Conservation (phyloP, 495 filamentous ascomycete genomes). For the Penicillium longicatenatum region DNA sequence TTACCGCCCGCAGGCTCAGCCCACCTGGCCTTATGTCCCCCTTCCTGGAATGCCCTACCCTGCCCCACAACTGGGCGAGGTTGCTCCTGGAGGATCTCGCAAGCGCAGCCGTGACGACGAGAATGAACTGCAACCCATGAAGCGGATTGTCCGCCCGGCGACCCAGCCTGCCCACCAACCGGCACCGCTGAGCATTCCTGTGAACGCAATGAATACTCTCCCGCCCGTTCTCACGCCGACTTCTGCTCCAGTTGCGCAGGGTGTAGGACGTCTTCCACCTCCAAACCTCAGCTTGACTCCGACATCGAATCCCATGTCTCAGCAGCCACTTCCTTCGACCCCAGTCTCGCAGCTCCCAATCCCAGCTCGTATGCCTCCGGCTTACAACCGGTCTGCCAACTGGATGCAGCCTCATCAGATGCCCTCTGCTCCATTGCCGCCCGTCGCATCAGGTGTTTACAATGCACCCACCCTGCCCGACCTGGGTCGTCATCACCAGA, state of each 20-base stretch:
- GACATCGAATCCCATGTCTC: constrained; percentile 38
- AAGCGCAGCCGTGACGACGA: constrained; percentile 76
- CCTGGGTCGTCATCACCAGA: constrained; percentile 42
- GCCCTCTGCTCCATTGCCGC: constrained; percentile 43
- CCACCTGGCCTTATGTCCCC: constrained; percentile 33
- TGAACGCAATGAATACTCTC: constrained; percentile 32
- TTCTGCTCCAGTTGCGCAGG: constrained; percentile 33
- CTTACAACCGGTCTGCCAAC: constrained; percentile 54
- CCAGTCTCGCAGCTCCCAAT: constrained; percentile 51
- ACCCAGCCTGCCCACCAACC: constrained; percentile 31
- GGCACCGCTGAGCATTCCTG: constrained; percentile 30
- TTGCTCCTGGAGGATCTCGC: constrained; percentile 45
- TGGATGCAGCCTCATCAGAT: constrained; percentile 45
- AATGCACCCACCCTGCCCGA: constrained; percentile 57
- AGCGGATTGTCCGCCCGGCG: constrained; percentile 51
- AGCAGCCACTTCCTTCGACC: constrained; percentile 46
- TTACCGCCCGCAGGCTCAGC: constrained; percentile 30
- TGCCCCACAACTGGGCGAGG: constrained; percentile 26
- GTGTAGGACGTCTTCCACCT: constrained; percentile 55
- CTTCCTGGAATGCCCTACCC: constrained; percentile 31
- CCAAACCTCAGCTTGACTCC: constrained; percentile 54
- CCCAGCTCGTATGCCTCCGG: constrained; percentile 59
- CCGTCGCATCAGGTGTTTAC: constrained; percentile 38
- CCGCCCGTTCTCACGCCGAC: constrained; percentile 41
- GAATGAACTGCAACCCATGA: constrained; percentile 64